Base-by-base conservation (phyloP, 2,329 filamentous ascomycete species). In the Graphilbum ipis-grandicollis region DNA sequence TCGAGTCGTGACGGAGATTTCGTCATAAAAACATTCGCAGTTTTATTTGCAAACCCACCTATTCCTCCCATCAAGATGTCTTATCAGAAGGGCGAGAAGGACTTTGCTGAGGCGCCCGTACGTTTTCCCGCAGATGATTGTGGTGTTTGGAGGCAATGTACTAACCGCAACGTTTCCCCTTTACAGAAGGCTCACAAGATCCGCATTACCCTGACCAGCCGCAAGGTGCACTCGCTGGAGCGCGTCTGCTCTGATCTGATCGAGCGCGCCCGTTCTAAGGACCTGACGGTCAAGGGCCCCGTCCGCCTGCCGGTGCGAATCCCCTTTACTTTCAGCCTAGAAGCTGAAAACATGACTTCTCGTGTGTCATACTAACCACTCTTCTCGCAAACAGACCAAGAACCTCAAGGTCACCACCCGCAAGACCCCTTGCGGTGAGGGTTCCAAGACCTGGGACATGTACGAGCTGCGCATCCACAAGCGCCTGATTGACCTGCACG, bases 401-500 rank as follows among this genome's bases (percentile, higher is more conserved):
- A 83, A 75, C 62, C 75, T 96, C 56, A 84, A 90, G 74, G 76
- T 93, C 72, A 84, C 82, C 61, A 93, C 90, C 72, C 81, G 90
- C 59, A 98, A 98, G 81, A 96, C 90, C 49, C 90, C 90, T 62
- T 90, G 82, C 68, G 90, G 90, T 81, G 90, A 98, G 77, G 90
- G 90, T 69, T 92, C 81, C 66, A 98, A 98, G 84, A 98, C 90
- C 59, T 98, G 90, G 90, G 44, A 46, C 37, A 45, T 73, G 64
- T 98, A 72, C 66, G 88, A 98, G 79, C 92, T 98, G 85, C 80
- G 88, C 69, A 93, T 94, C 62, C 85, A 94, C 77, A 94, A 94
- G 80, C 81, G 86, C 53, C 73, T 94, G 58, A 94, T 94, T 59
- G 86, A 93, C 65, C 71, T 98, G 50, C 86, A 92, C 68, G 90